phyloP scores from a whole-genome alignment of 2,329 filamentous ascomycete species.

The Colletotrichum navitas region DNA sequence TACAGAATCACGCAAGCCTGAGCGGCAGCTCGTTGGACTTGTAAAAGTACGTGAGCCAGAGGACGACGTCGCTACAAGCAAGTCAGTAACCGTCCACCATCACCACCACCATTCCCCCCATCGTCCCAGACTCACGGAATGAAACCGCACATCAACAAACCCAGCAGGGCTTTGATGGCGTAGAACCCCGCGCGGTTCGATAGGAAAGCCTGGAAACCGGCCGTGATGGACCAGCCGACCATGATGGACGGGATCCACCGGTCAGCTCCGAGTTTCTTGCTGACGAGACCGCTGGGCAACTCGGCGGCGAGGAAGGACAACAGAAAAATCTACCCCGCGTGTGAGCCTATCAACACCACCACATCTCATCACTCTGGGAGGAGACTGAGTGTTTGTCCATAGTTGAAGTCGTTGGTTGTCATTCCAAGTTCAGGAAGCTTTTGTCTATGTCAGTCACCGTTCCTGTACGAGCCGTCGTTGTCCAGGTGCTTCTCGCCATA shows the following conservation, averaged over 20 bases:
- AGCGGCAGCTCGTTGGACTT: slow-evolving; percentile 49
- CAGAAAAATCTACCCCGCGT: slow-evolving; percentile 54
- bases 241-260: slow-evolving; percentile 59
- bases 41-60: slow-evolving; percentile 52
- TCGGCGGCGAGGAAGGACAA: slow-evolving; percentile 61
- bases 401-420: slow-evolving; percentile 61
- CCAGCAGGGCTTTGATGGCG: slow-evolving; percentile 58
- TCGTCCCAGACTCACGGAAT: slow-evolving; percentile 55
- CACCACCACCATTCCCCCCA: too few species aligned
- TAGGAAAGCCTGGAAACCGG: slow-evolving; percentile 55
- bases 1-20: slow-evolving; percentile 50
- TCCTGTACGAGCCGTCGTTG: too few species aligned
- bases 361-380: neutral
- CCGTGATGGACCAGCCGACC: slow-evolving; percentile 56
- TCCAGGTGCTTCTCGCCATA: slow-evolving; percentile 47
- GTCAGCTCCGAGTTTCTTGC: slow-evolving; percentile 64
- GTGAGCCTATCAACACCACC: slow-evolving; percentile 28
- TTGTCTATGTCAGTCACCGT: slow-evolving; percentile 13
- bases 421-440: slow-evolving; percentile 55
- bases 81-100: neutral
- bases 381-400: slow-evolving; percentile 53
- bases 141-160: slow-evolving; percentile 63
- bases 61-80: slow-evolving; percentile 45
- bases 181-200: slow-evolving; percentile 54
- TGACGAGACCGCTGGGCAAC: slow-evolving; percentile 62